These are phyloP conservation scores for Ustilago vetiveriae DNA, from an alignment of 1,284 basidiomycete species.

Conservation along the genomic window DNA sequence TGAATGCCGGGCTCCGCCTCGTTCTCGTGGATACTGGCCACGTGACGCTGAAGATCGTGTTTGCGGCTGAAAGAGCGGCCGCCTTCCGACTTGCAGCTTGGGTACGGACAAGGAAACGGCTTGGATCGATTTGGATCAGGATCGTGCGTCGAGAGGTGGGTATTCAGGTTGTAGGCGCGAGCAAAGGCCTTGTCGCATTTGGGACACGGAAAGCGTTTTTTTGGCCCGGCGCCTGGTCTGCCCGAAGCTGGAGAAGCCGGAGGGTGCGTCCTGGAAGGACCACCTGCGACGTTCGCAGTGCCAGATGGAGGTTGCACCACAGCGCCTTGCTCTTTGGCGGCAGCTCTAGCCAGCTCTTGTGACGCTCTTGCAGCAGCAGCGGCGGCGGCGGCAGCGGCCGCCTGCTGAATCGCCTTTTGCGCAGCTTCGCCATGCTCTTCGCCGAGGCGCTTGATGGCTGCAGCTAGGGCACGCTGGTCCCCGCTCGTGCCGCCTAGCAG, in stretches of 20 bases:
- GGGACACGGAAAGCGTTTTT: slow-evolving; percentile 61
- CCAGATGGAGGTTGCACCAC: background rate
- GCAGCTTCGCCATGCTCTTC: slow-evolving; percentile 36
- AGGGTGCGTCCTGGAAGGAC: slow-evolving; percentile 4
- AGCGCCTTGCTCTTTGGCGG: slow-evolving; percentile 19
- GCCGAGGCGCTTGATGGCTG: slow-evolving; percentile 49
- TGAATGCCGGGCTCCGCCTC: slow-evolving; percentile 60
- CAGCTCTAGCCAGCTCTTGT: slow-evolving; percentile 37
- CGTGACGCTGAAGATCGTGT: slow-evolving; percentile 84
- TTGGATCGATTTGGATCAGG: slow-evolving; percentile 78
- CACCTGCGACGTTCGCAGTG: background rate
- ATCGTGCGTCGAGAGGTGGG: slow-evolving; percentile 87
- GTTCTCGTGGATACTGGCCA: slow-evolving; percentile 78
- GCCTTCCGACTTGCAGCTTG: slow-evolving; percentile 71
- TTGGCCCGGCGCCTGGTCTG: slow-evolving; percentile 11
- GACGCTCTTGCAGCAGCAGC: slow-evolving; percentile 38
- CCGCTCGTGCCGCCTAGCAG: slow-evolving; percentile 44
- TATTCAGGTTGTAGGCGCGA: slow-evolving; percentile 88
- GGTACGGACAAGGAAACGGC: slow-evolving; percentile 82
- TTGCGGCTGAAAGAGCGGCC: slow-evolving; percentile 87
- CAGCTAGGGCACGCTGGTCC: slow-evolving; percentile 48
- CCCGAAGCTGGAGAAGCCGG: slow-evolving; percentile 9
- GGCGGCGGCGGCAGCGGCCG: slow-evolving; percentile 28
- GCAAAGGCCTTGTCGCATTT: slow-evolving; percentile 76
- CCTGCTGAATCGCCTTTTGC: slow-evolving; percentile 46